These are phyloP conservation scores for Eucalyptus lansdowneana DNA, from an alignment of 345 rosid genomes.

Conservation along the genomic window DNA sequence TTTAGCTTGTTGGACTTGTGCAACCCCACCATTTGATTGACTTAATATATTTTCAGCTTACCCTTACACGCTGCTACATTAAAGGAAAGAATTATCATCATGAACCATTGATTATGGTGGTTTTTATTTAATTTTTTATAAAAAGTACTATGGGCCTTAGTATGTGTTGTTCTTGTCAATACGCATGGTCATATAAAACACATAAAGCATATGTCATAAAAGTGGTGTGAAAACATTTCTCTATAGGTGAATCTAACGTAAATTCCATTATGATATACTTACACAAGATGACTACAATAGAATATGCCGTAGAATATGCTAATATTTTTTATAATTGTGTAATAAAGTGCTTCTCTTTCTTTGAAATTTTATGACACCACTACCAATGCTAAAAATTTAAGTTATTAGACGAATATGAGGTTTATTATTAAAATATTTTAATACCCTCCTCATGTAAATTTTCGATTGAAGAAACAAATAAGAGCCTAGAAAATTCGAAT, in stretches of 20 bases:
- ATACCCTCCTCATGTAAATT: too few relatives aligned
- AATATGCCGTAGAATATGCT: background rate
- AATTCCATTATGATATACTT: background rate
- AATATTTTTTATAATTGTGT: background rate
- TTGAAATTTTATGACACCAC: background rate
- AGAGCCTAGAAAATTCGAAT: accelerated
- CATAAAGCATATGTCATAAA: background rate
- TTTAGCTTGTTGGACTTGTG: background rate
- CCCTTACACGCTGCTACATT: background rate
- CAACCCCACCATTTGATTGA: background rate
- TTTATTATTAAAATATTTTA: too few relatives aligned
- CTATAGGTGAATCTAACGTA: background rate
- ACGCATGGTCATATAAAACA: background rate
- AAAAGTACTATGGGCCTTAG: background rate
- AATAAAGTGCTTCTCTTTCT: background rate
- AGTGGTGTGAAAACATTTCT: background rate
- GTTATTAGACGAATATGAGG: too few relatives aligned
- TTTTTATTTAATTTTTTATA: background rate
- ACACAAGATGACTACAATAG: background rate
- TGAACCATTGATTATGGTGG: background rate
- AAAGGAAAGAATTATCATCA: background rate
- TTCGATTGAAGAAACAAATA: too few relatives aligned
- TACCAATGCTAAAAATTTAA: too few relatives aligned
- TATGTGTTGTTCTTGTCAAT: background rate
- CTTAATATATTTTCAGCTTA: background rate